Base-by-base conservation (phyloP, 2,329 filamentous ascomycete species). In the Paecilomyces variotii region DNA sequence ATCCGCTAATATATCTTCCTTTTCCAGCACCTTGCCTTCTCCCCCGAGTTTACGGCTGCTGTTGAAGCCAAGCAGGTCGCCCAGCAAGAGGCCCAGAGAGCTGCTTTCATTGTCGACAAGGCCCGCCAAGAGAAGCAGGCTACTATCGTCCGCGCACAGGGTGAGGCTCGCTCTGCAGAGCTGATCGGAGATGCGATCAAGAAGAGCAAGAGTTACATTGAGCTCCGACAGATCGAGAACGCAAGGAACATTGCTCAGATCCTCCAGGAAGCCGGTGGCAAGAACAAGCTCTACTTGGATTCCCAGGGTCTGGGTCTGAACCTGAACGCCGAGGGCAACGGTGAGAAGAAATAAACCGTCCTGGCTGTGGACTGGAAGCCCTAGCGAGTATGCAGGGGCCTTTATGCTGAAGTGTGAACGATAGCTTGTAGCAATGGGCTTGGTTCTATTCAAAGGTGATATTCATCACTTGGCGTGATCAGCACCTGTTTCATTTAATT, bases 121-220 rank as follows among this genome's bases (percentile, higher is more conserved):
- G 94, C 94, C 57, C 88, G 94, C 66, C 94, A 99, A 79, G 94
- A 99, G 84, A 99, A 99, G 83, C 94, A 99, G 80, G 94, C 94
- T 68, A 97, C 92, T 81, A 91, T 99, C 58, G 94, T 99, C 72
- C 91, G 91, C 79, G 94, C 94, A 3, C 94, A 97, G 86, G 94
- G 94, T 91, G 94, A 99, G 80, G 94, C 94, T 55, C 90, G 94
- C 65, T 97, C 94, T 45, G 94, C 94, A 53, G 92, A 99, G 79
- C 87, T 99, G 64, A 97, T 99, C 70, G 94, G 94, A 77, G 94
- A 99, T 56, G 94, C 94, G 62, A 96, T 99, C 86, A 99, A 97
- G 90, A 99, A 97, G 88, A 95, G 84, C 81, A 89, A 92, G 79
- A 89, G 91, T 64, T 99, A 99, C 76, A 86, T 99, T 63, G 94